Percentiles rank a stretch among this genome's conserved stretches.
phyloP scores from a whole-genome alignment of 148 eudicot genomes.

The Fallopia convolvulus region DNA sequence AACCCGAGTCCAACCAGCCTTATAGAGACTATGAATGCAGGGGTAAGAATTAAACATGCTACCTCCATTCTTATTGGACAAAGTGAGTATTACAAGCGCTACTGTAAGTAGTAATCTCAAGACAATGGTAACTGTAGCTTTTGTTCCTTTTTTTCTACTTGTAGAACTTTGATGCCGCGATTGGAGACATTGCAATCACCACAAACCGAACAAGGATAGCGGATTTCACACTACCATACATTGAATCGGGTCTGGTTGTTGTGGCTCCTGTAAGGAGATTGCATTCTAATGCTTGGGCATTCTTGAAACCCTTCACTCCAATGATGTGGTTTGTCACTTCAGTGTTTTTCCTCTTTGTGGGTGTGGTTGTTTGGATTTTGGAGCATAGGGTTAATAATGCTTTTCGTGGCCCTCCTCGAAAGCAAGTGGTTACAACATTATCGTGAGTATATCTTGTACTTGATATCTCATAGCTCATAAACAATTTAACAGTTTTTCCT shows the following conservation, averaged over 20 bases:
- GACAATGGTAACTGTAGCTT: not conserved
- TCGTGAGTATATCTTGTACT: slow-evolving; percentile 33
- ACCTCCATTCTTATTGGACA: too few relatives aligned
- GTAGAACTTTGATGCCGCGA: slow-evolving; percentile 52
- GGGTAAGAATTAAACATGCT: slow-evolving; percentile 37
- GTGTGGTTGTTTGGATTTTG: slow-evolving; percentile 56
- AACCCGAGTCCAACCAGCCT: slow-evolving; percentile 58
- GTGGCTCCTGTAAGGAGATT: slow-evolving; percentile 37
- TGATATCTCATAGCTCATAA: not conserved
- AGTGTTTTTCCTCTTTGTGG: slow-evolving; percentile 42
- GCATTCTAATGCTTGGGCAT: slow-evolving; percentile 55
- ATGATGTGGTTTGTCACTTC: slow-evolving; percentile 52
- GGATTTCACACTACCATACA: slow-evolving; percentile 63
- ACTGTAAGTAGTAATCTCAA: not conserved
- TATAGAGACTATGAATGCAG: slow-evolving; percentile 30
- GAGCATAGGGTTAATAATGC: slow-evolving; percentile 67
- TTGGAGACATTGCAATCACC: slow-evolving; percentile 61
- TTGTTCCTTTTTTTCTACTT: not conserved
- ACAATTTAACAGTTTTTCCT: not conserved
- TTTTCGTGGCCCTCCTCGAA: slow-evolving; percentile 63
- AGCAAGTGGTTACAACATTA: slow-evolving; percentile 44
- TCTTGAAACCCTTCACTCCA: slow-evolving; percentile 50
- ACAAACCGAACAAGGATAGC: slow-evolving; percentile 46
- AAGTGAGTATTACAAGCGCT: not conserved
- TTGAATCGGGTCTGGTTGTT: slow-evolving; percentile 61